These are phyloP conservation scores for Cercospora nicotianae DNA, from an alignment of 2,329 filamentous ascomycete species.

Conservation along the genomic window DNA sequence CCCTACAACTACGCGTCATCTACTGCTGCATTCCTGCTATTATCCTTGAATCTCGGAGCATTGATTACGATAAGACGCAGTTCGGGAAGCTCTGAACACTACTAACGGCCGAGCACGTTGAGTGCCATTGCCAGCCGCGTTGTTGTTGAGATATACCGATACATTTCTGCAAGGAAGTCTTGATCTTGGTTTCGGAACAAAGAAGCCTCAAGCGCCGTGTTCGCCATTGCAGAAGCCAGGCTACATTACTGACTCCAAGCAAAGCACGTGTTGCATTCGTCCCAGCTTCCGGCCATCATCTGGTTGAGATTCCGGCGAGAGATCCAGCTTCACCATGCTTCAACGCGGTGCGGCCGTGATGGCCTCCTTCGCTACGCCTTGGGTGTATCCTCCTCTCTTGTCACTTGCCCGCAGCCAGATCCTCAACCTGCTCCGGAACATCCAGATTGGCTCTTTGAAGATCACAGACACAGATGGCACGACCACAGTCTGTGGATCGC, in stretches of 20 bases:
- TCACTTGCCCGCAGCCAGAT: slow-evolving; percentile 48
- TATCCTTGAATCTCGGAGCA: background rate
- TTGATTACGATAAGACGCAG: background rate
- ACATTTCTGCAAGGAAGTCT: background rate
- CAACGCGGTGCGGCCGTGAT: slow-evolving; percentile 24
- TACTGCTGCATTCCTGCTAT: background rate
- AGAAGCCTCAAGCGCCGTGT: background rate
- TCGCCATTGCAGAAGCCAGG: background rate
- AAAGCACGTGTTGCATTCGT: background rate
- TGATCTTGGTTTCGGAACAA: background rate
- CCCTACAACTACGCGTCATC: background rate
- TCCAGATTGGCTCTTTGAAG: slow-evolving; percentile 49
- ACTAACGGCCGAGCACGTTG: background rate
- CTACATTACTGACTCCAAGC: background rate
- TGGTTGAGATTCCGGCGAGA: background rate
- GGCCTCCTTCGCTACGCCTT: slow-evolving; percentile 46
- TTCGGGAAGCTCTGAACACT: background rate
- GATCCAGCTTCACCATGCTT: background rate
- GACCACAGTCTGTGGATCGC: slow-evolving; percentile 47
- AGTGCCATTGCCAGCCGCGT: background rate
- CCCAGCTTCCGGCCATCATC: background rate
- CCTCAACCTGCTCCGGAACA: slow-evolving; percentile 47
- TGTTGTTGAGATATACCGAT: background rate
- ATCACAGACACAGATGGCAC: slow-evolving; percentile 48
- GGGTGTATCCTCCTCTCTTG: slow-evolving; percentile 52